These are phyloP conservation scores for Pseudonitzschia pungens DNA, from an alignment of 108 stramenopile species.

Conservation along the genomic window DNA sequence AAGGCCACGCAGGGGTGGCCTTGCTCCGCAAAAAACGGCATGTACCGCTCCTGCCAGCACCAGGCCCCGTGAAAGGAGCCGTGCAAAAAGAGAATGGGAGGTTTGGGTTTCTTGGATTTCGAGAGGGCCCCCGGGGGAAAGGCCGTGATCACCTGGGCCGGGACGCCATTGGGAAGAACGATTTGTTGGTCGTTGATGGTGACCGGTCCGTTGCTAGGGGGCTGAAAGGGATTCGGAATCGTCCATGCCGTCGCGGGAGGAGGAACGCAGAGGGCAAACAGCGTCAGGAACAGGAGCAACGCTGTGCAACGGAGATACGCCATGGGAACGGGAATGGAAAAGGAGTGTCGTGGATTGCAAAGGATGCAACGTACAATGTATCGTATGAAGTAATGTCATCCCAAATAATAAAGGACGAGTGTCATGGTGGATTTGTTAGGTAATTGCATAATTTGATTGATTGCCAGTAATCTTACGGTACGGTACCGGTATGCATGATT, in stretches of 20 bases:
- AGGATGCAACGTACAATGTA: too few relatives aligned
- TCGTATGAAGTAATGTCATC: too few relatives aligned
- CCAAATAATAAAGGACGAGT: too few relatives aligned
- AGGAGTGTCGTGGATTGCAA: too few relatives aligned
- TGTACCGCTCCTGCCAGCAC: slow-evolving; percentile 66
- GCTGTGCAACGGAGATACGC: neutral
- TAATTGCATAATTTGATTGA: too few relatives aligned
- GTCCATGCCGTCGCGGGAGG: neutral
- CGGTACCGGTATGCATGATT: too few relatives aligned
- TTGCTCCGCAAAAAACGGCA: slow-evolving; percentile 47
- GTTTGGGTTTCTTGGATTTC: slow-evolving; percentile 18
- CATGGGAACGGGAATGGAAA: too few relatives aligned
- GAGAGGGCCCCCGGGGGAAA: neutral
- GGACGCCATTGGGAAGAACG: neutral
- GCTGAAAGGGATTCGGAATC: neutral
- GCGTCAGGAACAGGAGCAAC: neutral
- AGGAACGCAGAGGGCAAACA: neutral
- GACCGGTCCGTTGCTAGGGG: neutral
- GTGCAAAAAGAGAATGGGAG: slow-evolving; percentile 63
- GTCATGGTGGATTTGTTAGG: too few relatives aligned
- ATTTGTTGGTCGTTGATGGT: slow-evolving; percentile 5
- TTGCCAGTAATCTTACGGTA: too few relatives aligned
- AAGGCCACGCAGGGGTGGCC: slow-evolving; percentile 60
- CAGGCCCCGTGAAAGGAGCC: slow-evolving; percentile 75
- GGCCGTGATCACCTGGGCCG: neutral